phyloP scores from a whole-genome alignment of 805 yeast genomes.

The Wickerhamiella australiensis region DNA sequence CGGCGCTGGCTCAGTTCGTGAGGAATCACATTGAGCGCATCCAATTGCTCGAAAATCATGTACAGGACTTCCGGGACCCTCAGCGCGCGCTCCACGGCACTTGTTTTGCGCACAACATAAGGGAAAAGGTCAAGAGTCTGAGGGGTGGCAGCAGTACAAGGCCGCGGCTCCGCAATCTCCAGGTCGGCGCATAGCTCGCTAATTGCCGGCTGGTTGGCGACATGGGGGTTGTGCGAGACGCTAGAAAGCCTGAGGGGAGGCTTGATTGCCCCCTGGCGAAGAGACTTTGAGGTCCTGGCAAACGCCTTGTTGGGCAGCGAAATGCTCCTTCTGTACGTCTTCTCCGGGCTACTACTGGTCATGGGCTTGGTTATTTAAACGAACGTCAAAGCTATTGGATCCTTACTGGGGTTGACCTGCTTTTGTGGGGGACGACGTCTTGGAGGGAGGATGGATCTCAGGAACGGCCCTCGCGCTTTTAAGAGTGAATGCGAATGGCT shows the following conservation, averaged over 20 bases:
- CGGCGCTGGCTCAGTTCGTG: conserved; percentile 48
- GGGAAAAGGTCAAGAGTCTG: not conserved
- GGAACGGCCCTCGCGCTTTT: not conserved
- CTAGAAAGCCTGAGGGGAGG: conserved; percentile 8
- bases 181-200: conserved; percentile 15
- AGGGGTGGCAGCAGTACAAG: not conserved
- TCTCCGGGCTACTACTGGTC: conserved; percentile 1
- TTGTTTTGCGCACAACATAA: not conserved
- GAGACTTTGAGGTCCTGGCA: not conserved
- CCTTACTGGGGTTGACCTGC: not conserved
- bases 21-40: conserved; percentile 44
- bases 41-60: conserved; percentile 50
- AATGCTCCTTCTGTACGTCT: conserved; percentile 10
- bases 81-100: conserved; percentile 38
- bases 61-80: conserved; percentile 64
- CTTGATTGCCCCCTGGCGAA: conserved; percentile 5
- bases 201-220: conserved; percentile 9
- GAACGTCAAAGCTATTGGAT: not conserved
- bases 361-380: not conserved
- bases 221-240: conserved; percentile 7
- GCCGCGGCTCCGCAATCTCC: conserved; percentile 8
- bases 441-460: not conserved
- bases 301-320: conserved; percentile 11
- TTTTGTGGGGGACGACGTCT: not conserved
- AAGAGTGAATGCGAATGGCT: not conserved